Evolutionary conservation across 1,284 basidiomycete genomes (phyloP), one percentile per base, ranked within the genome.

Genomic region (Trametes hirsuta): DNA sequence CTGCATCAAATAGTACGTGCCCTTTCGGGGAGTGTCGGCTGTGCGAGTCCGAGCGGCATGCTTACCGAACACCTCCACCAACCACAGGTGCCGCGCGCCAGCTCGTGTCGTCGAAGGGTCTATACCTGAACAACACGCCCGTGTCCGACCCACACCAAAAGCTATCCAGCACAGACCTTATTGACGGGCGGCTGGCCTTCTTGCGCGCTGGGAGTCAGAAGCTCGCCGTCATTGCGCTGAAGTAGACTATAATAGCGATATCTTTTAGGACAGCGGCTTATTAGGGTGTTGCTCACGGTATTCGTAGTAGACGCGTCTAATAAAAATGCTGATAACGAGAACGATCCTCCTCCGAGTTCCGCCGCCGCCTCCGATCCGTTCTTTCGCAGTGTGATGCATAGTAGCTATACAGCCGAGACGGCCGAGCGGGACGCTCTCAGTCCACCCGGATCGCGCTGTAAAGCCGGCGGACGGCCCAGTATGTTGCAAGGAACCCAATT

Each of bases 401-500:
- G 6, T 53, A 37, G 2, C 42, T 37, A 24, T 49, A 46, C 37
- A 36, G 18, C 36, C 36, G 41, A 18, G 8, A 42, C 34, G 30
- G 30, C 30, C 30, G 25, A 18, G 25, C 1, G 44, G 39, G 14
- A 47, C 44, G 15, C 21, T n/a, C 39, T 18, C 59, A 92, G 76
- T 92, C 90, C 53, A 92, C 82, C 44, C 90, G 86, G 62, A 92
- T 90, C 37, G 92, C 86, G 61, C 82, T 83, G 74, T 97, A 97
- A 59, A 97, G 77, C 74, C 81, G 84, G 65, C 90, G 81, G 49
- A 96, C 83, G 41, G 92, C 92, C 87, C 91, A 95, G 69, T 94
- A 95, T 6, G 91, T 88, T 35, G 93, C 90, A 48, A 95, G 77
- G 78, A 94, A 95, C 6, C 93, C 93, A 63, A 95, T 94, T 6